phyloP scores from a whole-genome alignment of 2,329 filamentous ascomycete species.

The Colletotrichum sojae region DNA sequence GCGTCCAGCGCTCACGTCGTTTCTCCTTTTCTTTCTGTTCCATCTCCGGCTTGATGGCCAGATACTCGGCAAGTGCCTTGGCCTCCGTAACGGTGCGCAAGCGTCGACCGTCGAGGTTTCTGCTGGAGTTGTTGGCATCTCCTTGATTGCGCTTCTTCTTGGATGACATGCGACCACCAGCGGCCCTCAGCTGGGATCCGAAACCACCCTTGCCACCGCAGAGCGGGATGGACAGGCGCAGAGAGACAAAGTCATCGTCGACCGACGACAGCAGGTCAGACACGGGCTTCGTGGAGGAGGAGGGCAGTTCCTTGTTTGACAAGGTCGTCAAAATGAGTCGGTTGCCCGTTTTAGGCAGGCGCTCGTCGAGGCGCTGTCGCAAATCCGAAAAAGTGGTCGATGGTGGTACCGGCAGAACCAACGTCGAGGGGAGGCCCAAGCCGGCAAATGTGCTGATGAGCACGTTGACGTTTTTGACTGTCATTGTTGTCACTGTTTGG shows the following conservation, averaged over 20 bases:
- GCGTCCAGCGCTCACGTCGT: constrained; percentile 86
- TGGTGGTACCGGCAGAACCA: constrained; percentile 80
- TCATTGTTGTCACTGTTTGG: constrained; percentile 59
- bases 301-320: constrained; percentile 78
- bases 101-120: constrained; percentile 92
- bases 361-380: constrained; percentile 72
- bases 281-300: constrained; percentile 68
- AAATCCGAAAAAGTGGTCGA: constrained; percentile 78
- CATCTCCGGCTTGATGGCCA: constrained; percentile 97
- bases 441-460: constrained; percentile 89
- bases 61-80: constrained; percentile 93
- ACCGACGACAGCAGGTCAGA: constrained; percentile 71
- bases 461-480: constrained; percentile 77
- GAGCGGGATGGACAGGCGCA: constrained; percentile 84
- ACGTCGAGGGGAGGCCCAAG: constrained; percentile 84
- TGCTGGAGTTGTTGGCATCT: constrained; percentile 89
- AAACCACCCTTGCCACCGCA: constrained; percentile 98
- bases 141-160: constrained; percentile 86
- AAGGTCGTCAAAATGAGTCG: constrained; percentile 86
- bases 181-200: constrained; percentile 95
- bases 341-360: constrained; percentile 68
- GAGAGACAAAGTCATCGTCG: constrained; percentile 80
- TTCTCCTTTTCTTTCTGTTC: constrained; percentile 93
- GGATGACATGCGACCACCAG: constrained; percentile 98
- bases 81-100: constrained; percentile 94